Evolutionary conservation across 2,329 filamentous ascomycete species (phyloP), one percentile per base, ranked within the genome.

Genomic region (Pseudogymnoascus sp.): DNA sequence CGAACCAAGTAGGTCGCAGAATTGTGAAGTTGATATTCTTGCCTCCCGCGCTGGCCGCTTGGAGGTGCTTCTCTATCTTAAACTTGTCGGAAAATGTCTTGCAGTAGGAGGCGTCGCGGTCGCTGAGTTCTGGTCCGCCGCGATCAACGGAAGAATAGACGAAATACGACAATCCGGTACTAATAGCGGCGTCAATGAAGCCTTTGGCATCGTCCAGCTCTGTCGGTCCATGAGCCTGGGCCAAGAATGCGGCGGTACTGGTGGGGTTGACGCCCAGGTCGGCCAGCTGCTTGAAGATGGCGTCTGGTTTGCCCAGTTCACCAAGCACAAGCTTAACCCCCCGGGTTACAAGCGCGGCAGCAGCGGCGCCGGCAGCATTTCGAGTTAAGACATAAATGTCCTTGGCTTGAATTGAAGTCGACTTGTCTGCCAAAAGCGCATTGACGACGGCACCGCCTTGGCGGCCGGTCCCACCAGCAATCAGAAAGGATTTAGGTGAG

Each of bases 301-400:
- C 72, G 0, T 74, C 70, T 0, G 78, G 74, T 41, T 85, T 72
- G 63, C 82, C 75, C 5, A 87, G 74, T 63, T 86, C 77, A 9
- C 84, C 84, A 69, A 84, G 72, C 61, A 85, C 75, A 7, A 85
- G 66, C 54, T 77, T 77, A 65, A 84, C 78, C 58, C 78, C 76
- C 62, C 76, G 73, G 13, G 72, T 59, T 5, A 71, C 66, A 13
- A 86, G 77, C n/a, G 72, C 72, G 69, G 81, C 74, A 1, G 84
- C 81, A 0, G 72, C 71, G 0, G 72, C 15, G 1, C 79, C 82
- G 7, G 72, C 69, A 1, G 76, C 64, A 64, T 86, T 77, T 59
- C 84, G 80, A 2, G 84, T 87, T 2, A 86, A 75, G 15, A 84
- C 84, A 54, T 85, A 76, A 61, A 88, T 82, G 11, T 75, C 75